These are phyloP conservation scores for Tagetes patula DNA, from an alignment of 129 eudicot genomes.

Conservation along the genomic window DNA sequence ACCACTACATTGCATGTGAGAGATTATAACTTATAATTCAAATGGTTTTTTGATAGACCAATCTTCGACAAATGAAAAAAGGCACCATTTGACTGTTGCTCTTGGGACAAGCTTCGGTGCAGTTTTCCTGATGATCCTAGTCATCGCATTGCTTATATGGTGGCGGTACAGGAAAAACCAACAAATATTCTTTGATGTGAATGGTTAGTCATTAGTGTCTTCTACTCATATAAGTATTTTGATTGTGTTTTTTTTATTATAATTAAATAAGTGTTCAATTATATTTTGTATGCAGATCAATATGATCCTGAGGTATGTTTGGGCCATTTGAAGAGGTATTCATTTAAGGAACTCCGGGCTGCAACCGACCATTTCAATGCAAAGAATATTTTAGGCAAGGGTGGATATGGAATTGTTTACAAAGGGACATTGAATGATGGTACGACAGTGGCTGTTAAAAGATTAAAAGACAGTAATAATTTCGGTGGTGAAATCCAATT, in stretches of 20 bases:
- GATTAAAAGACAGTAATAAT: constrained; percentile 73
- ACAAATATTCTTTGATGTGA: constrained; percentile 92
- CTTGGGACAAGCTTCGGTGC: constrained; percentile 78
- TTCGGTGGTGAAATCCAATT: constrained; percentile 92
- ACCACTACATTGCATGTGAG: not conserved
- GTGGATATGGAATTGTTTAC: constrained; percentile 88
- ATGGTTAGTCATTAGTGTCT: constrained; percentile 48
- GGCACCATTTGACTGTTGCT: constrained; percentile 65
- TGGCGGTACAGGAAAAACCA: constrained; percentile 83
- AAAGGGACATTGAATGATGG: constrained; percentile 74
- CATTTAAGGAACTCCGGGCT: constrained; percentile 78
- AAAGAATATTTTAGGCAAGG: constrained; percentile 72
- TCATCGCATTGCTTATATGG: constrained; percentile 59
- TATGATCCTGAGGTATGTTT: constrained; percentile 88
- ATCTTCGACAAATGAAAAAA: constrained; percentile 41
- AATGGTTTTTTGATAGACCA: constrained; percentile 41
- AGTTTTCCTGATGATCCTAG: constrained; percentile 42
- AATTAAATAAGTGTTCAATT: not conserved
- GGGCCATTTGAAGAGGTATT: constrained; percentile 76
- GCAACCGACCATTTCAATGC: constrained; percentile 83
- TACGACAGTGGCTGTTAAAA: constrained; percentile 79
- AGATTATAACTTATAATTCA: constrained; percentile 10
- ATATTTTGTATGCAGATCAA: constrained; percentile 54
- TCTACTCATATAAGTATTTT: not conserved
- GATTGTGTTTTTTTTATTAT: not conserved